Base-by-base conservation (phyloP, 164 flowering plant genomes). In the Aristolochia contorta region DNA sequence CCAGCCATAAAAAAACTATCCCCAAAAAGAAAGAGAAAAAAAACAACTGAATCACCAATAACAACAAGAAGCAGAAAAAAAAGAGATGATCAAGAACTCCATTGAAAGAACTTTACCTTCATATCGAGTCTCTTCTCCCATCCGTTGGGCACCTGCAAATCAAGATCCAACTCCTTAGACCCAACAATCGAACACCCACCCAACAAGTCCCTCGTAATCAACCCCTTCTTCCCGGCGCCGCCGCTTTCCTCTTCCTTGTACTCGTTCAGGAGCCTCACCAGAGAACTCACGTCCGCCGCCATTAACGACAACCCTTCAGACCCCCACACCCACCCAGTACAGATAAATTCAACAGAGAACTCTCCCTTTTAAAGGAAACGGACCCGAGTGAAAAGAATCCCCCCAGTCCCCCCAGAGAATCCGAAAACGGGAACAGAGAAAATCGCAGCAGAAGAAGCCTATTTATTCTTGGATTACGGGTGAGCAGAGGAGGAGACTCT, bases 131-230 rank as follows among this genome's bases (percentile, higher is more conserved):
- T 68, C 20, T 74, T 70, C n/a, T 70, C 77, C 75, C 74, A 80
- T 50, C 84, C 84, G 48, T 53, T 63, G 6, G 84, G 82, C 21
- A 81, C 97, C 48, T 88, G 81, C 65, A 81, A 65, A 46, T 88
- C 97, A 18, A 91, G 88, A 82, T 88, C 94, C 58, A 91, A 67
- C 62, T 91, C 94, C 63, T 78, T 79, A 2, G 84, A 68, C 19
- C 83, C 80, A 60, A 63, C 57, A 51, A 30, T 49, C 4, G 60
- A 55, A 53, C 70, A 19, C 2, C 78, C 73, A 14, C 91, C 91
- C 19, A 89, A 88, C 49, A 91, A 67, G 65, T 91, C 97, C 6
- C 82, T 65, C 0, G 97, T 91, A 22, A 91, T 73, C 68, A 71
- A 70, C 60, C 71, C 57, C 24, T 71, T 51, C 54, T 71, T 68